Base-by-base conservation (phyloP, 495 filamentous ascomycete species). In the Aspergillus affinis region DNA sequence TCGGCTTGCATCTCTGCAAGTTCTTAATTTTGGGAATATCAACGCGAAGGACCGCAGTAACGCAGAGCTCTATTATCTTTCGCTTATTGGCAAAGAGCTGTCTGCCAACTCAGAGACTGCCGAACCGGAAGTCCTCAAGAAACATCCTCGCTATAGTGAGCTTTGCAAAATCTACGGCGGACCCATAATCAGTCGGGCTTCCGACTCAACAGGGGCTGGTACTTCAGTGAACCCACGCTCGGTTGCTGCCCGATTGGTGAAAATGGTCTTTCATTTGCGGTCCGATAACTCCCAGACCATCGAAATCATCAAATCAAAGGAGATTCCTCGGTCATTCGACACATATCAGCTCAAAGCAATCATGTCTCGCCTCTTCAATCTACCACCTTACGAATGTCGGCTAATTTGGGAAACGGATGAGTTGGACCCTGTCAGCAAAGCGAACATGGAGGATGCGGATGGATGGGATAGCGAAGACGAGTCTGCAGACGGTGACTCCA, bases 31-130 rank as follows among this genome's bases (percentile, higher is more conserved):
- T 71, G 88, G 86, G 65, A 78, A 75, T 4, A 89, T 98, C 62
- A 84, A 86, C 0, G 59, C 71, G 0, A 81, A 86, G 47, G 92
- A 97, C 61, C 85, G 94, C 19, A 79, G 81, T 49, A 92, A 98
- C 65, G 91, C 90, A 13, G 94, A 98, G 57, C 87, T 92, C 67
- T 98, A 93, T 72, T 98, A 98, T 69, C 84, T 98, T 12, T 87
- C 85, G 6, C 82, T 86, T 29, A 92, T 97, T 55, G 89, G 82
- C 18, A 85, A 85, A 51, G 89, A 90, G 65, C 76, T 97, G 19
- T 85, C 88, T 17, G 78, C 78, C 10, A 81, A 79, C 0, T 78
- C 87, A 0, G 75, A 84, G 61, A 72, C 72, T 0, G 75, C 80
- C n/a, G 82, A 87, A 61, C 63, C 67, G 3, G 66, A 69, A 2